Evolutionary conservation across 768 basidiomycete genomes (phyloP).

Genomic region (Hygrocybe punicea): DNA sequence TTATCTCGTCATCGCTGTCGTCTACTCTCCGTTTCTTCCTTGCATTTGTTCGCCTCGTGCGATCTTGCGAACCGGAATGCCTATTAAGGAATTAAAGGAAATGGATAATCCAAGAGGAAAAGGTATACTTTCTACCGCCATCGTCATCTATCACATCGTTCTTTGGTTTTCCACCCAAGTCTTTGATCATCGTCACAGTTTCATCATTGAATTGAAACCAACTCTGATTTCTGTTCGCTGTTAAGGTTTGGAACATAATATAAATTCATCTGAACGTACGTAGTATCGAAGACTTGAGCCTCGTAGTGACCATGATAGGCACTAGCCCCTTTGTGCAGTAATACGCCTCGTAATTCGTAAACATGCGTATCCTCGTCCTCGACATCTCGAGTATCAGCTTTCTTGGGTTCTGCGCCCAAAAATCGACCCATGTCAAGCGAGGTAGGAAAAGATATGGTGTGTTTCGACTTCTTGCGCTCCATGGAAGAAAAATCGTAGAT

Average conservation of each 20-base stretch:
- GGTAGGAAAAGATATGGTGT: conserved; percentile 73
- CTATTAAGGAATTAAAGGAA: conserved; percentile 14
- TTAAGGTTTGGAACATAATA: conserved; percentile 7
- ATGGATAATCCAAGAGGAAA: not conserved
- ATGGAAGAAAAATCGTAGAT: conserved; percentile 75
- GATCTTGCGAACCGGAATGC: conserved; percentile 28
- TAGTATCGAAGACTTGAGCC: conserved; percentile 72
- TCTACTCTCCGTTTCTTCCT: conserved; percentile 55
- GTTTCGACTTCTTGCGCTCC: conserved; percentile 85
- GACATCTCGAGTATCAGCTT: conserved; percentile 7
- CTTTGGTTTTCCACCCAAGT: conserved; percentile 46
- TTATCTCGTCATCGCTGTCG: conserved; percentile 55
- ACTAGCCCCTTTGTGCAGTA: conserved; percentile 87
- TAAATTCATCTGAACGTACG: conserved; percentile 43
- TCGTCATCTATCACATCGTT: conserved; percentile 26
- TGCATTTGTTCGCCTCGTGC: conserved; percentile 37
- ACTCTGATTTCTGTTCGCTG: conserved; percentile 47
- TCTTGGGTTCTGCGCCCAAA: conserved; percentile 37
- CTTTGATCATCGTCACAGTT: conserved; percentile 59
- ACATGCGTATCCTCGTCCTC: conserved; percentile 28
- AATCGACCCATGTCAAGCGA: conserved; percentile 70
- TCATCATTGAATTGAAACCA: conserved; percentile 98
- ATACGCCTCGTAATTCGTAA: conserved; percentile 84
- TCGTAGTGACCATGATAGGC: conserved; percentile 92
- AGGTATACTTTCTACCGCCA: conserved; percentile 18